Conservation (phyloP, 176 grass and related monocot species). For the Oryza meridionalis region DNA sequence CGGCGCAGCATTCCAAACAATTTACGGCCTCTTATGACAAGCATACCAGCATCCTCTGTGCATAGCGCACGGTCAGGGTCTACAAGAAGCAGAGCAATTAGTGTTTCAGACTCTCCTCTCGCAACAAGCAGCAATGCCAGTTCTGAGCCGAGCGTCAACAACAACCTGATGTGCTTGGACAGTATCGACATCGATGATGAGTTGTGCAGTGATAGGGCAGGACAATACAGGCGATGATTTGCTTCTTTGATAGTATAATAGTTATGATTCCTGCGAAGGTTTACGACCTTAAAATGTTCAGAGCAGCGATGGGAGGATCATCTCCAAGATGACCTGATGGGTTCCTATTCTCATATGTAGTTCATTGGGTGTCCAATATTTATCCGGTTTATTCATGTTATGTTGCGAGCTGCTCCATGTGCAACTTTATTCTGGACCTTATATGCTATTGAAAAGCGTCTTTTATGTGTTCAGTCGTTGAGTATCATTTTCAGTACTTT, state of each 20-base stretch:
- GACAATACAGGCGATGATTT: slow-evolving; percentile 44
- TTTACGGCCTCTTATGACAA: slow-evolving; percentile 81
- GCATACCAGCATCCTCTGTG: slow-evolving; percentile 88
- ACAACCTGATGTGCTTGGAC: slow-evolving; percentile 80
- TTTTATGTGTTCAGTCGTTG: slow-evolving; percentile 14
- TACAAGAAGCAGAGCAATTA: slow-evolving; percentile 65
- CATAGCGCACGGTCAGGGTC: slow-evolving; percentile 79
- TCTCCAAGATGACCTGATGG: slow-evolving; percentile 33
- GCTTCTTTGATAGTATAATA: slow-evolving; percentile 38
- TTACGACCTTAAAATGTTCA: slow-evolving; percentile 36
- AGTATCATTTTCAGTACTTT: slow-evolving; percentile 9
- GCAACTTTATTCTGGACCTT: slow-evolving; percentile 23
- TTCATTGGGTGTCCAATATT: slow-evolving; percentile 40
- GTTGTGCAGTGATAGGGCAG: slow-evolving; percentile 58
- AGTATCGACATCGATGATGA: slow-evolving; percentile 78
- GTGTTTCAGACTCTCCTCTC: slow-evolving; percentile 79
- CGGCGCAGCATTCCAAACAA: slow-evolving; percentile 87
- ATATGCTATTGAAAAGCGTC: slow-evolving; percentile 40
- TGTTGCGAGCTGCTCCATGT: slow-evolving; percentile 36
- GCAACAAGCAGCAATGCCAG: slow-evolving; percentile 96
- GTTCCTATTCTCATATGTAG: slow-evolving; percentile 40
- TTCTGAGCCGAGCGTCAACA: slow-evolving; percentile 85
- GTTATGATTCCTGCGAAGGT: slow-evolving; percentile 31
- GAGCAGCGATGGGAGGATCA: slow-evolving; percentile 26
- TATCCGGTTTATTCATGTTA: slow-evolving; percentile 46